A percentile compares a stretch with the other conserved stretches of the same genome.
These are phyloP conservation scores for Bryoglossum gracile DNA, from an alignment of 495 filamentous ascomycete genomes.

Conservation along the genomic window DNA sequence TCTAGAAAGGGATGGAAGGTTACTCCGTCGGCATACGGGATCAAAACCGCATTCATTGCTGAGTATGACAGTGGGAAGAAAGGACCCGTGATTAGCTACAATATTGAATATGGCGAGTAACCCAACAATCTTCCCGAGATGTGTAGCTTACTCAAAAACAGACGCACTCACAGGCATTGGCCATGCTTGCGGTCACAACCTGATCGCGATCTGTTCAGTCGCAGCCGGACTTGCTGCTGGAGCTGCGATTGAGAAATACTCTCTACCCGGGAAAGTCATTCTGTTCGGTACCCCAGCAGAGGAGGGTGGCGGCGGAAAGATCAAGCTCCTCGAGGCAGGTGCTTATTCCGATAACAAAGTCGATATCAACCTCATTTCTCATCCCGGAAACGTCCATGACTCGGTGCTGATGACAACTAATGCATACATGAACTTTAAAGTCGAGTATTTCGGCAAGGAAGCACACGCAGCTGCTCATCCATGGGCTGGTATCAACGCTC, in stretches of 20 bases:
- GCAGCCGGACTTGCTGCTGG: constrained; percentile 53
- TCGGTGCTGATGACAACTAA: constrained; percentile 40
- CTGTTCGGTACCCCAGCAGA: constrained; percentile 67
- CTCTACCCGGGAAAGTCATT: constrained; percentile 48
- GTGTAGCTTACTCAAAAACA: constrained; percentile 30
- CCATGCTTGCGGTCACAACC: constrained; percentile 64
- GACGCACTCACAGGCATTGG: constrained; percentile 37
- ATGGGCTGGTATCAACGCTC: constrained; percentile 18
- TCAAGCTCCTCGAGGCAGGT: constrained; percentile 52
- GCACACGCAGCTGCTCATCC: constrained; percentile 19
- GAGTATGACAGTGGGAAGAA: constrained; percentile 27
- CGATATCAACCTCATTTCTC: constrained; percentile 60
- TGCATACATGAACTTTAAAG: constrained; percentile 40
- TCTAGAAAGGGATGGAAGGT: constrained; percentile 46
- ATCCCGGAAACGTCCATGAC: constrained; percentile 40
- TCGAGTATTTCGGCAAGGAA: constrained; percentile 44
- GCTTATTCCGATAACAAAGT: constrained; percentile 51
- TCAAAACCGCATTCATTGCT: constrained; percentile 48
- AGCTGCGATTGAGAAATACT: constrained; percentile 36
- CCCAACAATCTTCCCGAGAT: not conserved
- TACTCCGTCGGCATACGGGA: constrained; percentile 43
- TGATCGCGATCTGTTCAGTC: constrained; percentile 57
- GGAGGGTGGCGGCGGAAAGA: constrained; percentile 63
- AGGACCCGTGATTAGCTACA: constrained; percentile 48
- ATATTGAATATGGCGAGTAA: constrained; percentile 56